phyloP scores from a whole-genome alignment of 495 filamentous ascomycete genomes.

The Podospora comata region DNA sequence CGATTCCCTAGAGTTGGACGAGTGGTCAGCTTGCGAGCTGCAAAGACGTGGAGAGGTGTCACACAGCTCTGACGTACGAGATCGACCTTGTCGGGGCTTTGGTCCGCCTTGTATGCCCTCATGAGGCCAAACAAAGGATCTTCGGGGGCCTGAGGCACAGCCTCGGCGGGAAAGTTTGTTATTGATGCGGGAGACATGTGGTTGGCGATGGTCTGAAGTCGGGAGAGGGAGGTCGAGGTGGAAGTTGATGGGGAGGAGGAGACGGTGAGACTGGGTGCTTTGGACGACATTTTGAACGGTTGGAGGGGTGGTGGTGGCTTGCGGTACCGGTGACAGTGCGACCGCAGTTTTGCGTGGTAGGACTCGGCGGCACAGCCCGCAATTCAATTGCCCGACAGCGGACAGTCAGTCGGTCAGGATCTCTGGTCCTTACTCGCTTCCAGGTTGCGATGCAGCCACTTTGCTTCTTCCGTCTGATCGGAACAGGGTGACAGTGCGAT shows the following conservation, averaged over 20 bases:
- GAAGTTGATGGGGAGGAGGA: slow-evolving; percentile 23
- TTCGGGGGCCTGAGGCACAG: slow-evolving; percentile 86
- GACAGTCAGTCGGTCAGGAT: slow-evolving; percentile 4
- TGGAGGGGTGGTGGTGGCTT: slow-evolving; percentile 4
- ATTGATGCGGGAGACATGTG: slow-evolving; percentile 42
- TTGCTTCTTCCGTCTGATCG: not conserved
- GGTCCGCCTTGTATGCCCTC: slow-evolving; percentile 81
- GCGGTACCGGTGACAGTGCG: slow-evolving; percentile 19
- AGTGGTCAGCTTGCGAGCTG: slow-evolving; percentile 6
- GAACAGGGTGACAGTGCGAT: slow-evolving; percentile 13
- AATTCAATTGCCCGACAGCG: slow-evolving; percentile 23
- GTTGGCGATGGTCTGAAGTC: slow-evolving; percentile 47
- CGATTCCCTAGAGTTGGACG: slow-evolving; percentile 61
- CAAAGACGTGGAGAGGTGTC: not conserved
- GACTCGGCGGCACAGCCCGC: slow-evolving; percentile 18
- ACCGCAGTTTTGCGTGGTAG: slow-evolving; percentile 15
- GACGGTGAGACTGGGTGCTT: slow-evolving; percentile 22
- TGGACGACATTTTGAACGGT: slow-evolving; percentile 30
- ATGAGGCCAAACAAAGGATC: slow-evolving; percentile 94
- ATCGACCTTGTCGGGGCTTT: slow-evolving; percentile 86
- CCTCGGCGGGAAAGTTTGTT: slow-evolving; percentile 72
- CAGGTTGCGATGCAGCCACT: not conserved
- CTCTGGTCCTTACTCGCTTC: not conserved
- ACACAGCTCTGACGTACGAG: slow-evolving; percentile 43
- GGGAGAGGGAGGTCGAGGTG: slow-evolving; percentile 29